A percentile compares a stretch with the other conserved stretches of the same genome.
Evolutionary conservation across 2,329 filamentous ascomycete species (phyloP).

Genomic region (Chaetomium globosum): DNA sequence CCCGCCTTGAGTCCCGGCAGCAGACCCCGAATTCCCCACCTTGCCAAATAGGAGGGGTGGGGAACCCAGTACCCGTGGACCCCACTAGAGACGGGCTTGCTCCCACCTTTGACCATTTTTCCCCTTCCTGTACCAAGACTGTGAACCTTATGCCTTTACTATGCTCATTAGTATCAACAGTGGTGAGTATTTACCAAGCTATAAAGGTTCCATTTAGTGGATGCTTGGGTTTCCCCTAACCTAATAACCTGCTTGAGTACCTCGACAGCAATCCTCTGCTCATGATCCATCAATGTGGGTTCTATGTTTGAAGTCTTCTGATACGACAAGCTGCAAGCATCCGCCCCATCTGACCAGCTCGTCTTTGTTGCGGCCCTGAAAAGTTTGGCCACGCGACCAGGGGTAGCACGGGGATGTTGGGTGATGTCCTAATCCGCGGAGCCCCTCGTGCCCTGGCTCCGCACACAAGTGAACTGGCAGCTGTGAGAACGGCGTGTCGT

Average conservation of each 20-base stretch:
- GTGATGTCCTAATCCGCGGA: neutral
- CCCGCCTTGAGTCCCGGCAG: neutral
- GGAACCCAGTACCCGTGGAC: too few relatives aligned
- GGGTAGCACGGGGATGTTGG: neutral
- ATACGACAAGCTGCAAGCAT: slow-evolving; percentile 24
- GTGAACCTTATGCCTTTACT: too few relatives aligned
- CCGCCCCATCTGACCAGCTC: slow-evolving; percentile 23
- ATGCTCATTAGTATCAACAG: too few relatives aligned
- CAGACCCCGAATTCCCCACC: neutral
- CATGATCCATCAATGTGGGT: too few relatives aligned
- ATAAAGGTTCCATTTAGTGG: too few relatives aligned
- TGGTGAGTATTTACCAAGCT: too few relatives aligned
- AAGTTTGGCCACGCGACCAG: slow-evolving; percentile 23
- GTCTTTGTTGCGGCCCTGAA: slow-evolving; percentile 10
- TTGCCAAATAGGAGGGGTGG: neutral
- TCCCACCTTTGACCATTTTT: neutral
- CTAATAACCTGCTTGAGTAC: too few relatives aligned
- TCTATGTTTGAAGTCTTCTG: slow-evolving; percentile 18
- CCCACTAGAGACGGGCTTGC: too few relatives aligned
- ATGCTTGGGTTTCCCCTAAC: too few relatives aligned
- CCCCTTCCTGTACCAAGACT: neutral
- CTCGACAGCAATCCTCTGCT: too few relatives aligned
- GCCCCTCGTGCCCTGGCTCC: slow-evolving; percentile 10
- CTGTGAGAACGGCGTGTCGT: neutral
- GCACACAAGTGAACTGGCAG: neutral